Base-by-base conservation (phyloP, 257 asterid species). In the Solanum sejunctum region DNA sequence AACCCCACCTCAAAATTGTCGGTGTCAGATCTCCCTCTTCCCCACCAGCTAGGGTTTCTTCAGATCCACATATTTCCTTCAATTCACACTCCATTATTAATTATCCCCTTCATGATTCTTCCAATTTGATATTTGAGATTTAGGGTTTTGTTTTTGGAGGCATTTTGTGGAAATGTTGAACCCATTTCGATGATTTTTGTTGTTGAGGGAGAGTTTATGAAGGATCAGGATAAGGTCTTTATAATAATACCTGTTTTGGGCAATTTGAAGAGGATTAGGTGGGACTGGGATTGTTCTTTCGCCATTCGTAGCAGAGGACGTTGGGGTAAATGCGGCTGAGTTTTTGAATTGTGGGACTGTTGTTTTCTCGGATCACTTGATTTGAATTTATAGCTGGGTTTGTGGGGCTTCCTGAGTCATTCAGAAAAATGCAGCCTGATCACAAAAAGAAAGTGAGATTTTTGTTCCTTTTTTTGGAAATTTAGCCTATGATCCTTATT, bases 261-360 rank as follows among this genome's bases (percentile, higher is more conserved):
- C 83, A 88, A 89, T 83, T 90, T 91, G 55, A 93, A 88, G 87
- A 88, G 92, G 26, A 88, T 91, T 32, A 88, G 93, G 91, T 91
- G 92, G 93, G 93, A 72, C 56, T 72, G 80, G 80, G 80, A 94
- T 63, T 89, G 87, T 87, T 91, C 93, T 51, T 91, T 92, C 49
- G 90, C 92, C 84, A 89, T 92, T 85, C 92, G 96, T 47, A 93
- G 97, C 93, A 89, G 95, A 67, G 90, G 97, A 23, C 87, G 93
- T 49, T 93, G 96, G 97, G 96, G 95, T 28, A 89, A 93, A 93
- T 94, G 98, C 81, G 98, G 99, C 84, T 94, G 93, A 92, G 20
- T 77, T 87, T n/a, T 11, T 78, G 81, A 77, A 41, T 75, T 71
- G 86, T 41, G 83, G 79, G 79, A 82, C 64, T 70, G 58, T 69